Percentiles rank a stretch among this genome's conserved stretches.
These are phyloP conservation scores for Lyophyllum decastes DNA, from an alignment of 768 basidiomycete genomes.

Conservation along the genomic window DNA sequence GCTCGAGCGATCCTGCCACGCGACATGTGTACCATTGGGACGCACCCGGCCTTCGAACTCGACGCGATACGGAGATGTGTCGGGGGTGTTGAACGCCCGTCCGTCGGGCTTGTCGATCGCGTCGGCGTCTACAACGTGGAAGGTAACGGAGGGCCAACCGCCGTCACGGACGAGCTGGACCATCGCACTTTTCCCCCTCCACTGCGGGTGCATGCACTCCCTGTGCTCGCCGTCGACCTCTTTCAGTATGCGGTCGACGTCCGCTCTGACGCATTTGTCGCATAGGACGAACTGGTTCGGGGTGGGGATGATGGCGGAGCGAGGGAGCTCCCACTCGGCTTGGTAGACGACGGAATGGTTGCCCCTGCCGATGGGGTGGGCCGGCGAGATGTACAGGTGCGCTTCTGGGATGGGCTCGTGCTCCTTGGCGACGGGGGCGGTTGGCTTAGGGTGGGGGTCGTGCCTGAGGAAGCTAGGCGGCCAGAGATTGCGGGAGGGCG, in stretches of 20 bases:
- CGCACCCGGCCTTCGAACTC: conserved; percentile 15
- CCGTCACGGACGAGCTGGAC: background rate
- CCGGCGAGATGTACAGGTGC: conserved; percentile 51
- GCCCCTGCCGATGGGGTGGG: conserved; percentile 39
- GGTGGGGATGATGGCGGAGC: conserved; percentile 9
- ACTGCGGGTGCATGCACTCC: conserved; percentile 13
- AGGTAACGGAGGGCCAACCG: conserved; percentile 1
- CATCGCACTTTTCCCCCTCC: conserved; percentile 15
- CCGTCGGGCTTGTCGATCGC: background rate
- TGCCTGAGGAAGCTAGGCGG: conserved; percentile 20
- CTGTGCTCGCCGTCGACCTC: conserved; percentile 28
- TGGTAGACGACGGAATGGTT: conserved; percentile 55
- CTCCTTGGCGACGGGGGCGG: background rate
- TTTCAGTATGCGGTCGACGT: conserved; percentile 20
- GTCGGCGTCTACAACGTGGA: background rate
- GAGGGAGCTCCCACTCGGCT: conserved; percentile 39
- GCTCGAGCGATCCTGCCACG: conserved; percentile 30
- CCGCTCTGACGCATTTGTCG: conserved; percentile 34
- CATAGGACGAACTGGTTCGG: conserved; percentile 33
- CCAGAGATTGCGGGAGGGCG: conserved; percentile 8
- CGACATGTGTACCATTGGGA: conserved; percentile 21
- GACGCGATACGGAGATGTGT: background rate
- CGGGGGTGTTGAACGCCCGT: background rate
- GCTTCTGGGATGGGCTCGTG: conserved; percentile 32
- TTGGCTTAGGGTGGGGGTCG: conserved; percentile 23